Base-by-base conservation (phyloP, 83 land plant species). In the Isoetes engelmannii region DNA sequence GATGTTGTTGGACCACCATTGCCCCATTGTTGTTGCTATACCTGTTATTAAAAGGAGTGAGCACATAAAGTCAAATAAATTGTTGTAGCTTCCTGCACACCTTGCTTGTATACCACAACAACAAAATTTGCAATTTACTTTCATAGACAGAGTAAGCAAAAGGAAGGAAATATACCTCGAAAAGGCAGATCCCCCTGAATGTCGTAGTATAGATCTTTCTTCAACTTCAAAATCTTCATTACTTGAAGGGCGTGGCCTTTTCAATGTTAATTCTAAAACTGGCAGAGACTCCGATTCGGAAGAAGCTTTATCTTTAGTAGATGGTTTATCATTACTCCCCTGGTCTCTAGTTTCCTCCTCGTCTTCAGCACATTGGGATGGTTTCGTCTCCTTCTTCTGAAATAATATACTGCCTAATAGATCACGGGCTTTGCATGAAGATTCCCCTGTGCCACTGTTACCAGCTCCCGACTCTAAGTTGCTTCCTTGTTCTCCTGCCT, bases 101-200 rank as follows among this genome's bases (percentile, higher is more conserved):
- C 12, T 10, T 60, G 20, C 1, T 51, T 10, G 54, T 1, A 51
- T 10, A 10, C 0, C n/a, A 51, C 0, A 51, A 12, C 12, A 51
- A n/a, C 54, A 10, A 12, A 12, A 12, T 10, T 51, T 12, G 54
- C 54, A n/a, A 51, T 51, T 51, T 51, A 10, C 15, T 3, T 51
- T 10, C 15, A n/a, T 12, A 51, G 15, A 0, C 54, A 10, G 3
- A 12, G n/a, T 12, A 3, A 51, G 15, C 54, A 12, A 51, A 51
- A 51, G 15, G 54, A n/a, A 51, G 15, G 12, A n/a, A 51, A 51
- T 12, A 51, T 63, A 92, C 97, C 91, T 86, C 67, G 90, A 80
- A 64, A 92, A 92, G n/a, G 97, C 97, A 46, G 97, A 92, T 15
- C 61, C 69, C 72, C 88, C 84, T 9, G 97, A 92, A 64, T 73